Evolutionary conservation across 1,284 basidiomycete genomes (phyloP).

Genomic region (Prillingera fragicola): DNA sequence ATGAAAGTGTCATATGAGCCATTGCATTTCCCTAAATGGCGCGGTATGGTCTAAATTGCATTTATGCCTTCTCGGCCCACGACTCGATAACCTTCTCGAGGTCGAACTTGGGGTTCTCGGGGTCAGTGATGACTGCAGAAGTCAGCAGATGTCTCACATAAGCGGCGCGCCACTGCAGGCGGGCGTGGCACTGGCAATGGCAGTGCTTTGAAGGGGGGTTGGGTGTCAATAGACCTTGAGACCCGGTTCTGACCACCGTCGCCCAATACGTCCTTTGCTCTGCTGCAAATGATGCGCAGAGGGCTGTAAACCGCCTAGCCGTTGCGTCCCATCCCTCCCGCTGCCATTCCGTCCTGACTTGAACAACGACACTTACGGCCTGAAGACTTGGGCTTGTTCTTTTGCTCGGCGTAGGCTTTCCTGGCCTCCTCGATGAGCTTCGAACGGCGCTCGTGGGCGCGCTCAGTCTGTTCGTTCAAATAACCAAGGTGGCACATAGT

Average conservation of each 20-base stretch:
- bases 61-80: constrained; percentile 42
- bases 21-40: constrained; percentile 13
- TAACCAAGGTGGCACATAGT: no score
- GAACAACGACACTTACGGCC: constrained; percentile 17
- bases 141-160: constrained; percentile 16
- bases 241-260: no score
- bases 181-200: no score
- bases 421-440: constrained; percentile 79
- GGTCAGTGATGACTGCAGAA: constrained; percentile 73
- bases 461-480: constrained; percentile 5
- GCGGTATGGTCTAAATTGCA: constrained; percentile 8
- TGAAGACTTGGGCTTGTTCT: constrained; percentile 38
- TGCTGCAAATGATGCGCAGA: no score
- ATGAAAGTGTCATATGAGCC: neutral
- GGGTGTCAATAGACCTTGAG: no score
- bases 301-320: no score
- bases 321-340: no score
- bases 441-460: constrained; percentile 55
- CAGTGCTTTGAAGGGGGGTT: no score
- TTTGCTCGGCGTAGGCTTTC: constrained; percentile 80
- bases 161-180: constrained; percentile 21
- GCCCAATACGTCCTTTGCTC: no score
- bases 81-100: constrained; percentile 76
- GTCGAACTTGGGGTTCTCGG: constrained; percentile 93
- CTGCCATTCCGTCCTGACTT: constrained; percentile 9